Evolutionary conservation across 2,329 filamentous ascomycete genomes (phyloP), one percentile per base, ranked within the genome.

Genomic region (Ophiostoma ulmi): DNA sequence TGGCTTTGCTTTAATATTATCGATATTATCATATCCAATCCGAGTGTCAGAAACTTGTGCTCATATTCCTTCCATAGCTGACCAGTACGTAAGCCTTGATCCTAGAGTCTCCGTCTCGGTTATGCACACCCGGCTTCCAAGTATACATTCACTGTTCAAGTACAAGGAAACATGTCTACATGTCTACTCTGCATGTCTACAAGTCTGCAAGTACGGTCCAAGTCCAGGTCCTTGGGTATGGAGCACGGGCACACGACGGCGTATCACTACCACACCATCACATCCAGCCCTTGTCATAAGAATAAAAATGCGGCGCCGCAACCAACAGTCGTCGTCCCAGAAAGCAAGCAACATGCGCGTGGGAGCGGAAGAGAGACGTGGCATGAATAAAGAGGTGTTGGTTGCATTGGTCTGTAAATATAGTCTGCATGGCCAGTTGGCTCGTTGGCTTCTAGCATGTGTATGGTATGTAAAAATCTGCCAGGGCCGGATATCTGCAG

Each of bases 281-380:
- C 44, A 31, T 31, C 31, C 31, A 31, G 31, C 31, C 31, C 31
- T 31, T 31, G 31, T 31, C 31, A 31, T 31, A 31, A 31, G 31
- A 31, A 31, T 31, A 31, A 31, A 31, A 48, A 20, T n/a, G 44
- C 8, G 44, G 17, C 44, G 44, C 44, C 20, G 44, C 44, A 17
- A 48, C 44, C 52, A 31, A 22, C 52, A 58, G 3, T 13, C 22
- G 8, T 26, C 11, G 52, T 58, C 22, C 52, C 52, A 58, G 52
- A 58, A 58, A 22, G 52, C 52, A 58, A 11, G 52, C 52, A 58
- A 58, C n/a, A 58, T 58, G 52, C 52, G 52, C 52, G 52, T 58
- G n/a, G n/a, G 22, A 26, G 52, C 11, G 52, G 52, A n/a, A 58
- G n/a, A 31, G 44, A 58, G n/a, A 22, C 52, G 11, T 58, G 52